Conservation (phyloP, 768 basidiomycete species). For the Russula sp. region DNA sequence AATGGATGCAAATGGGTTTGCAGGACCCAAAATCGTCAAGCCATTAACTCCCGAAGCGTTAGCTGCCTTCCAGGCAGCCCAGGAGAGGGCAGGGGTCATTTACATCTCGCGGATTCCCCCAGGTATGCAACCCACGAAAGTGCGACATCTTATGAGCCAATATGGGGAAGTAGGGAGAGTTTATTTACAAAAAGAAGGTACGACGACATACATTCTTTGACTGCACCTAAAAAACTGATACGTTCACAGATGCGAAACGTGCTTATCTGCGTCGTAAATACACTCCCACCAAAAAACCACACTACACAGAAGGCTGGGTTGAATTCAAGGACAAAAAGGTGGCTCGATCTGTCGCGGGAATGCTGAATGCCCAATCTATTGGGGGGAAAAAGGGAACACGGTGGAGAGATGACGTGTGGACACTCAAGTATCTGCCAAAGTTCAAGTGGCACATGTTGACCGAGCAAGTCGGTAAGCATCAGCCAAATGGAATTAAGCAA, state of each 20-base stretch:
- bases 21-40: constrained; percentile 58
- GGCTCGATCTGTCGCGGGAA: constrained; percentile 82
- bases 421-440: constrained; percentile 96
- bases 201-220: constrained; percentile 17
- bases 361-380: constrained; percentile 94
- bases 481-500: neutral
- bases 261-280: constrained; percentile 77
- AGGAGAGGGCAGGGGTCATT: constrained; percentile 74
- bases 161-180: constrained; percentile 90
- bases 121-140: constrained; percentile 95
- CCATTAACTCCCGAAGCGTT: constrained; percentile 71
- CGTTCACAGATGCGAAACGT: constrained; percentile 63
- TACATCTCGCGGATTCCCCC: constrained; percentile 97
- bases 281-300: constrained; percentile 76
- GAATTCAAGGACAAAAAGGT: constrained; percentile 94
- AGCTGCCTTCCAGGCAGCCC: constrained; percentile 63
- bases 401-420: constrained; percentile 98
- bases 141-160: constrained; percentile 84
- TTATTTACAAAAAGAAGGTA: constrained; percentile 90
- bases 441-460: constrained; percentile 99
- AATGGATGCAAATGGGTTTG: constrained; percentile 53
- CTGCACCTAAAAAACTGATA: neutral
- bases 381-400: constrained; percentile 87
- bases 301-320: constrained; percentile 96
- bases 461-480: constrained; percentile 87